phyloP scores from a whole-genome alignment of 2,329 filamentous ascomycete species.

The Colletotrichum musicola region DNA sequence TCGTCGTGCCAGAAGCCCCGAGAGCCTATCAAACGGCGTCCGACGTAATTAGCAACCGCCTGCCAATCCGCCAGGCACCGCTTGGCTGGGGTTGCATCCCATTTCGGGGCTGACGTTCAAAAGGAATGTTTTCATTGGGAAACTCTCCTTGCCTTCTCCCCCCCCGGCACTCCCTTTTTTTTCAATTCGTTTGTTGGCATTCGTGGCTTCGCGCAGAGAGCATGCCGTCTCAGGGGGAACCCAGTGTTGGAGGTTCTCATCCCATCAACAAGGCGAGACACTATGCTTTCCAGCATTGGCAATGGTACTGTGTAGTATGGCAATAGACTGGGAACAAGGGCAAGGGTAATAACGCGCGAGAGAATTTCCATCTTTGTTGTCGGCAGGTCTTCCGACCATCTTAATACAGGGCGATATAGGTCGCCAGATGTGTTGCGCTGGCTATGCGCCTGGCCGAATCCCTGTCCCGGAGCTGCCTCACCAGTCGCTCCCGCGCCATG shows the following conservation, averaged over 20 bases:
- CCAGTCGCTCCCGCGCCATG: conserved; percentile 25
- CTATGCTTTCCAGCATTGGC: conserved; percentile 1
- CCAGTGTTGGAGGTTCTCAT: conserved; percentile 22
- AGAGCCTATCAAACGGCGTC: conserved; percentile 39
- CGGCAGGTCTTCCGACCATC: conserved; percentile 24
- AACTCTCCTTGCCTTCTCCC: conserved; percentile 7
- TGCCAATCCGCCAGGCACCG: conserved; percentile 12
- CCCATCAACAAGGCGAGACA: conserved; percentile 29
- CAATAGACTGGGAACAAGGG: conserved; percentile 32
- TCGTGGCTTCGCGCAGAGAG: conserved; percentile 18
- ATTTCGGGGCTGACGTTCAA: conserved; percentile 34
- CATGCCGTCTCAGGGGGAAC: conserved; percentile 22
- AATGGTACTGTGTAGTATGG: background rate
- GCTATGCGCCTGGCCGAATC: conserved; percentile 29
- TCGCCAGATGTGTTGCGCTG: conserved; percentile 29
- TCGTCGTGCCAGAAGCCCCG: conserved; percentile 36
- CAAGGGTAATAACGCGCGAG: conserved; percentile 28
- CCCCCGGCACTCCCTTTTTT: background rate
- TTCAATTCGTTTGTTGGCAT: conserved; percentile 17
- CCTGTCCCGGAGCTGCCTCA: conserved; percentile 34
- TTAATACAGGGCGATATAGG: conserved; percentile 31
- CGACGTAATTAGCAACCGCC: conserved; percentile 25
- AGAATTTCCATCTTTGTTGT: conserved; percentile 22
- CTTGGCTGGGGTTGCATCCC: conserved; percentile 25
- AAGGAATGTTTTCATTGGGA: conserved; percentile 30